Evolutionary conservation across 495 filamentous ascomycete species (phyloP), one percentile per base, ranked within the genome.

Genomic region (Neurospora discreta): DNA sequence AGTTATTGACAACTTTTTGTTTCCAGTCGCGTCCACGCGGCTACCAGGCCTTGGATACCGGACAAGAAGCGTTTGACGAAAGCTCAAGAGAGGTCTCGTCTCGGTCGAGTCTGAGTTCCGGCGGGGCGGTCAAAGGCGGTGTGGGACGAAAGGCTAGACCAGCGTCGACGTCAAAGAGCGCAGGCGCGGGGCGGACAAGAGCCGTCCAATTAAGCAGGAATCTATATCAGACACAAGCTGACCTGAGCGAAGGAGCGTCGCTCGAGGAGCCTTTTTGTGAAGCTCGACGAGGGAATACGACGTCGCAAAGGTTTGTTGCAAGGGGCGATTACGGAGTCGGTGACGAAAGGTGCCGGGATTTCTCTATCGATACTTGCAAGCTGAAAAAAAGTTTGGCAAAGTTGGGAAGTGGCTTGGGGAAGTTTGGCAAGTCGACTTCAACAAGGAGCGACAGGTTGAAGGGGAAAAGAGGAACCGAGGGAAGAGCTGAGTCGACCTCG

Each of bases 191-290:
- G 36, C 36, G 30, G 16, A 33, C 33, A 71, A 44, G 33, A 20
- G 39, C 68, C 46, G 71, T 70, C 75, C 65, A 74, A 73, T 76
- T 76, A 74, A 74, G 52, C 71, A 73, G 68, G 52, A 69, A 68
- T 43, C 72, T 67, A 71, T 68, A 42, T 13, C 44, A 65, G 36
- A 41, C 30, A 26, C 52, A 43, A 33, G 40, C 67, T 40, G 67
- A 40, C 16, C 40, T 36, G 41, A 43, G 73, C 41, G 68, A 77
- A 75, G 73, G 75, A 77, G 68, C 71, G 74, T 75, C 65, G 74
- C 69, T 74, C 68, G 69, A 71, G 60, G 69, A 71, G 72, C 41
- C 70, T 70, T 44, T 41, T 18, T 40, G 38, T 71, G n/a, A 60
- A 71, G 70, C 44, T 41, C 18, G 40, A 41, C n/a, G 65, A 46